Base-by-base conservation (phyloP, 2,329 filamentous ascomycete species). In the Penicillium sp. region DNA sequence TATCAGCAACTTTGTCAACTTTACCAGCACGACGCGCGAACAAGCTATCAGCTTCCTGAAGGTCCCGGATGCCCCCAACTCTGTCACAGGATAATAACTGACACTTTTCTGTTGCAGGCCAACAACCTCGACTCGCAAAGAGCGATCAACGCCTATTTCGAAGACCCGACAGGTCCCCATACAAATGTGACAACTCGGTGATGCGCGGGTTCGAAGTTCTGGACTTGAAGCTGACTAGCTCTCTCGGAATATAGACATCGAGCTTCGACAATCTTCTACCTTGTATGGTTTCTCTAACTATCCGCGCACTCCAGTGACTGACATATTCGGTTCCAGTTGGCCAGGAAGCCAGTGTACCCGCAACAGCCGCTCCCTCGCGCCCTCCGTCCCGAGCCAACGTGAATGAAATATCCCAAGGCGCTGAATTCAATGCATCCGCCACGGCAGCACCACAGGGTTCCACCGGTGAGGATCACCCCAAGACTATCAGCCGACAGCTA, bases 61-160 rank as follows among this genome's bases (percentile, higher is more conserved):
- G 62, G 71, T 73, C 42, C 23, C 46, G 27, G 11, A 14, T 31
- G 28, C n/a, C 16, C 14, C 36, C 18, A 11, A 23, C n/a, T 16
- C 29, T 14, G 8, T 38, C 18, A 20, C 24, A 11, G 10, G 7
- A 9, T 14, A 13, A 11, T n/a, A 24, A 20, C 55, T 62, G 44
- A 64, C n/a, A 2, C 26, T 3, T 26, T 9, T n/a, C 34, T 11
- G 8, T 18, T 8, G n/a, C 42, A 74, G 73, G 70, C 69, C 42
- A 68, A 73, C 50, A 67, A 73, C 42, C 64, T 69, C 39, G 68
- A 75, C 51, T 64, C 69, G 1, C 66, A 72, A 32, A 69, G 68
- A 56, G 72, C 73, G 26, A 67, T 74, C 50, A 74, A 75, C 58
- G 71, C 72, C 16, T 75, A 70, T 52, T 73, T 72, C 27, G 72